Conservation (phyloP, 1,139 yeast genomes). For the Blastobotrys petasosporus region DNA sequence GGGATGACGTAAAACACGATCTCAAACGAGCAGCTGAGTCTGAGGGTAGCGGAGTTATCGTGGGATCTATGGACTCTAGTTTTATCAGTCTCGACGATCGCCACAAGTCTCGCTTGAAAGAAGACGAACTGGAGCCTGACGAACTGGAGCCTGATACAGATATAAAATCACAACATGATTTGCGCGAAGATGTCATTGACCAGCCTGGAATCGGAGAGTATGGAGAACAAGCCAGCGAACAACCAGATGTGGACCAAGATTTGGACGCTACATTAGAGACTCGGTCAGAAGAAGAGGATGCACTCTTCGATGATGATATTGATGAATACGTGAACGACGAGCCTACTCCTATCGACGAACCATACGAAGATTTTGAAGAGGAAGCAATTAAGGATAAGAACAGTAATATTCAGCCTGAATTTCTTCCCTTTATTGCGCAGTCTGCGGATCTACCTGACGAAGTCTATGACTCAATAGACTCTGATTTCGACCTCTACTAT, state of each 20-base stretch:
- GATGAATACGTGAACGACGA: conserved; percentile 7
- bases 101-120: too few species aligned
- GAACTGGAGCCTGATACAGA: too few species aligned
- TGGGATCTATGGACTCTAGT: background rate
- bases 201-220: too few species aligned
- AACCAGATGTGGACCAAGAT: background rate
- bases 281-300: background rate
- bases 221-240: background rate
- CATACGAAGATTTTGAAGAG: conserved; percentile 7
- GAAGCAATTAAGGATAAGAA: conserved; percentile 3
- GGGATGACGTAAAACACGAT: too few species aligned
- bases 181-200: too few species aligned
- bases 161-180: too few species aligned
- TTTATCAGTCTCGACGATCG: too few species aligned
- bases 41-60: background rate
- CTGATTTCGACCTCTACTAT: conserved; percentile 14
- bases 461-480: background rate
- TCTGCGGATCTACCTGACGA: conserved; percentile 1
- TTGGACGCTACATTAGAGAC: too few species aligned
- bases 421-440: background rate
- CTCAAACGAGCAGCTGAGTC: background rate
- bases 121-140: too few species aligned
- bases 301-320: conserved; percentile 1
- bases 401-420: too few species aligned
- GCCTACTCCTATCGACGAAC: conserved; percentile 7